Base-by-base conservation (phyloP, 2,329 filamentous ascomycete genomes). In the Pseudocercospora eumusae region DNA sequence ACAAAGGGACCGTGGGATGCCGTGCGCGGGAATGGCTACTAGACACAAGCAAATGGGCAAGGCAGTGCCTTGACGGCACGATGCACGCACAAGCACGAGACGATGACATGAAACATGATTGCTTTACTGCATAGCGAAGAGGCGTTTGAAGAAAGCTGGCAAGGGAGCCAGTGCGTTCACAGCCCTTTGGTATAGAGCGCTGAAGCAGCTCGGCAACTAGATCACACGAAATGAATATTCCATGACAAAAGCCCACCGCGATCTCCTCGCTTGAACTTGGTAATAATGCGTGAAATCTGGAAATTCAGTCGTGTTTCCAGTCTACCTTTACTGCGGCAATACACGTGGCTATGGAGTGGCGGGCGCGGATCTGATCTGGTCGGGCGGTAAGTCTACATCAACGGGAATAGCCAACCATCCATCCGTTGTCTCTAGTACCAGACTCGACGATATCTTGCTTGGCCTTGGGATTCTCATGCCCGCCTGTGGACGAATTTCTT, bases 21-120 rank as follows among this genome's bases (percentile, higher is more conserved):
- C 3, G 20, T 44, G 13, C 53, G 60, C 13, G 62, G 60, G 36
- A 63, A 59, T 57, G 65, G 58, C 21, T 64, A 57, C 18, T 66
- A 53, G 28, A 2, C 2, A 10, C 10, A 49, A 15, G n/a, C 58
- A 11, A 9, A 15, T 18, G 18, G 49, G 27, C 21, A 23, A 31
- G 18, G 20, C 15, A 28, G 13, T 3, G 18, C 11, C 50, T 18
- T 15, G 31, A 33, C 15, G 11, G 3, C 31, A 33, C 13, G 11
- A 11, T 33, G 11, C 11, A 11, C 50, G 27, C 27, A 54, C 9
- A 7, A 40, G 36, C 15, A 40, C 18, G 36, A 36, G 31, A 54
- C 7, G 23, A 44, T 23, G 53, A 44, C 9, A 56, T 13, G 53
- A 56, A 25, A 40, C 3, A 33, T 11, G 33, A 44, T 44, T 56